Evolutionary conservation across 208 protist species (phyloP).

Genomic region (Acanthamoeba healyi): DNA sequence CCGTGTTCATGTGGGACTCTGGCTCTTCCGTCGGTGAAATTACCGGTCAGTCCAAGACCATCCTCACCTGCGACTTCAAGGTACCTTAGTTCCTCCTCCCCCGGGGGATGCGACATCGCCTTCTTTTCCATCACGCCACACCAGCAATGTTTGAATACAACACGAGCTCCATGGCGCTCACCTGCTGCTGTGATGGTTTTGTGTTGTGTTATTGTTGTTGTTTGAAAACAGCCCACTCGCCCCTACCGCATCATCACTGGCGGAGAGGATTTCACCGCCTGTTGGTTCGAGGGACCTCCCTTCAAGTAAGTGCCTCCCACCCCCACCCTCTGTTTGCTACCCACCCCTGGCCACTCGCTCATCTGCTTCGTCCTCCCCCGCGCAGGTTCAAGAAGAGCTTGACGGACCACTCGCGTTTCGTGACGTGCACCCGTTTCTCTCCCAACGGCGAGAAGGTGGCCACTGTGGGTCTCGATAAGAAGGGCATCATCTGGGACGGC

Average conservation of each 20-base stretch:
- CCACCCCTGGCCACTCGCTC: background rate
- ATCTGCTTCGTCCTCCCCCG: background rate
- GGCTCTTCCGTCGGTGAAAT: conserved; percentile 89
- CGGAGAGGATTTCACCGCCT: conserved; percentile 84
- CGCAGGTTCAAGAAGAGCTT: conserved; percentile 32
- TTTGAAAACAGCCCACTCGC: conserved; percentile 68
- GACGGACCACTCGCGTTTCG: conserved; percentile 84
- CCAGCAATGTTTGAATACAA: too few relatives aligned
- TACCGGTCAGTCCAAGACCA: conserved; percentile 86
- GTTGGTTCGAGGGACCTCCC: conserved; percentile 89
- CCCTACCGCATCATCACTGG: conserved; percentile 89
- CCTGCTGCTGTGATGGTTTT: too few relatives aligned
- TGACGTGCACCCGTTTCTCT: conserved; percentile 87
- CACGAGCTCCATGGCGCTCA: too few relatives aligned
- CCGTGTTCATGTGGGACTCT: conserved; percentile 88
- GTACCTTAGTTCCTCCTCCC: background rate
- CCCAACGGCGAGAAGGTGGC: conserved; percentile 86
- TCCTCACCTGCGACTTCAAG: conserved; percentile 87
- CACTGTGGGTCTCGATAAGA: conserved; percentile 86
- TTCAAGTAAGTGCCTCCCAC: conserved; percentile 89
- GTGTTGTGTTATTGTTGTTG: too few relatives aligned
- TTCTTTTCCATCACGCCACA: too few relatives aligned
- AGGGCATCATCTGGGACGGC: conserved; percentile 19
- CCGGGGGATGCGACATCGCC: too few relatives aligned
- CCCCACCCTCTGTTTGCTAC: background rate